Evolutionary conservation across 179 eudicot species (phyloP).

Genomic region (Beta lomatogona): DNA sequence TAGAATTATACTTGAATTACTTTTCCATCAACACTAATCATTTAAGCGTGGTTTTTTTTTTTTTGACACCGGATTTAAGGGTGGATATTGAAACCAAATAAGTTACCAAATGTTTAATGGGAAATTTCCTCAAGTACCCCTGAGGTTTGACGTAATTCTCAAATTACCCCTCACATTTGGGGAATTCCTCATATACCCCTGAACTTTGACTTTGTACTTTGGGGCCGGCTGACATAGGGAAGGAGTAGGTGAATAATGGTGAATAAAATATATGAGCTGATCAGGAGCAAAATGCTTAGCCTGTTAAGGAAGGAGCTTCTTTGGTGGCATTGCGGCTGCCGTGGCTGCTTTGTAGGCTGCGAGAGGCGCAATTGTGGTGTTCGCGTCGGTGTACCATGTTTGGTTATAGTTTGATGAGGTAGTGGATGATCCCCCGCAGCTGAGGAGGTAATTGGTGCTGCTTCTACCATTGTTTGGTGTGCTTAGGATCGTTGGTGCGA

Average conservation of each 20-base stretch:
- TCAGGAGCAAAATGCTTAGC: neutral
- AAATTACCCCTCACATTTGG: too few relatives aligned
- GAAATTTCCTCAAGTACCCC: too few relatives aligned
- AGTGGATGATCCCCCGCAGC: conserved; percentile 20
- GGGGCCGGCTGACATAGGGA: conserved; percentile 35
- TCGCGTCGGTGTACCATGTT: conserved; percentile 24
- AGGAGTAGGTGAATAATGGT: conserved; percentile 31
- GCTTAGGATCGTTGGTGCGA: neutral
- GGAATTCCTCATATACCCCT: too few relatives aligned
- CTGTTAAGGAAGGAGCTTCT: neutral
- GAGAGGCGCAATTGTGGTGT: conserved; percentile 18
- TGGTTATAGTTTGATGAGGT: neutral
- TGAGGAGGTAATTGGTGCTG: conserved; percentile 2
- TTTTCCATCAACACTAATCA: too few relatives aligned
- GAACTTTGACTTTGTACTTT: too few relatives aligned
- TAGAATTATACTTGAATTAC: too few relatives aligned
- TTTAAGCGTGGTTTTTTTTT: too few relatives aligned
- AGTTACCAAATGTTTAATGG: neutral
- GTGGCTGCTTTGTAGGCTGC: neutral
- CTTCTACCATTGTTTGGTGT: neutral
- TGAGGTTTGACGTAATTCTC: too few relatives aligned
- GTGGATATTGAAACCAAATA: too few relatives aligned
- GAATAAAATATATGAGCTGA: conserved; percentile 25
- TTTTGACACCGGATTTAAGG: too few relatives aligned
- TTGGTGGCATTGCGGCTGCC: neutral